These are phyloP conservation scores for Acarospora socialis DNA, from an alignment of 2,329 filamentous ascomycete genomes.

Conservation along the genomic window DNA sequence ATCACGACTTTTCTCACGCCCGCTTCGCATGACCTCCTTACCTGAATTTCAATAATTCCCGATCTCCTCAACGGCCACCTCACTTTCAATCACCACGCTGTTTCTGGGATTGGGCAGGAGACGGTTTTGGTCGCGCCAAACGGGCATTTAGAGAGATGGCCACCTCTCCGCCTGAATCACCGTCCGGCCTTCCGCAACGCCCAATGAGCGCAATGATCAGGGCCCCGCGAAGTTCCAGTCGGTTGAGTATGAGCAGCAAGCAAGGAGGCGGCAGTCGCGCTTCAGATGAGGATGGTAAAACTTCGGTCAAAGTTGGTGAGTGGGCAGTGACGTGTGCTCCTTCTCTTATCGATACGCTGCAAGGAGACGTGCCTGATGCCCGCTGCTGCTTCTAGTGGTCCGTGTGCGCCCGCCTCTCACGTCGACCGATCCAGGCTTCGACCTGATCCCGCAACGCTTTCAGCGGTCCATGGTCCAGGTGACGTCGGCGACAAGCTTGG, in stretches of 20 bases:
- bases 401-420: conserved; percentile 80
- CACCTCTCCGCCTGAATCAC: conserved; percentile 56
- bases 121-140: no score
- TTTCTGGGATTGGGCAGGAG: no score
- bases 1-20: no score
- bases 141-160: conserved; percentile 49
- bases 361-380: conserved; percentile 1
- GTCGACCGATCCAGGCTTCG: conserved; percentile 75
- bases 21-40: no score
- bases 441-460: conserved; percentile 90
- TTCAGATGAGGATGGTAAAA: conserved; percentile 80
- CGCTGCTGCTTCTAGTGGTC: conserved; percentile 47
- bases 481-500: conserved; percentile 67
- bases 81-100: no score
- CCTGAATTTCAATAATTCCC: no score
- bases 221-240: conserved; percentile 64
- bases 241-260: conserved; percentile 73
- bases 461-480: conserved; percentile 86
- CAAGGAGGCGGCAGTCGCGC: conserved; percentile 61
- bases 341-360: conserved; percentile 1
- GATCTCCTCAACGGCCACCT: no score
- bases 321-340: conserved; percentile 20
- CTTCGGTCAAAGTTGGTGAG: conserved; percentile 92
- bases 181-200: conserved; percentile 43
- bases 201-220: conserved; percentile 72